These are phyloP conservation scores for Lizonia empirigonia DNA, from an alignment of 2,329 filamentous ascomycete genomes.

Conservation along the genomic window DNA sequence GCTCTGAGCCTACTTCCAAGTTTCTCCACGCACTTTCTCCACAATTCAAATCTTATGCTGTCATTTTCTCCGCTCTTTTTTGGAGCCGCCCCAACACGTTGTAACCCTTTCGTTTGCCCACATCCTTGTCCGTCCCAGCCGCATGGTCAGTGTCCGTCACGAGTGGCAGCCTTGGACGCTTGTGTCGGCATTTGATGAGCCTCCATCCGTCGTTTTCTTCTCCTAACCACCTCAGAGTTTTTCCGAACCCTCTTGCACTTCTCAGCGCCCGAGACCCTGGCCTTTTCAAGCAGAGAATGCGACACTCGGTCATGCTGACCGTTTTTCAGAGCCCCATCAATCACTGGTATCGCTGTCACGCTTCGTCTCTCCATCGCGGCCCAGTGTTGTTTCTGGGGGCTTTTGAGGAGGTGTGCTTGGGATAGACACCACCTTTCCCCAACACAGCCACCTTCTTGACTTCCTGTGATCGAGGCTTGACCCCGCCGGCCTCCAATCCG, in stretches of 20 bases:
- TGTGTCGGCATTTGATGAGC: constrained; percentile 19
- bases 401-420: constrained; percentile 30
- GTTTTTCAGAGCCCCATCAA: constrained; percentile 29
- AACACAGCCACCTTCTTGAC: background rate
- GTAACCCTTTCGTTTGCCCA: constrained; percentile 20
- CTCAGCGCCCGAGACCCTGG: constrained; percentile 7
- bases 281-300: constrained; percentile 22
- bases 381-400: constrained; percentile 23
- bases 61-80: constrained; percentile 16
- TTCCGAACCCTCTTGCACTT: constrained; percentile 13
- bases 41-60: constrained; percentile 17
- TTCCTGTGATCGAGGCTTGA: constrained; percentile 4
- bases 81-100: constrained; percentile 15
- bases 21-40: constrained; percentile 21
- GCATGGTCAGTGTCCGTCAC: constrained; percentile 20
- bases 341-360: constrained; percentile 30
- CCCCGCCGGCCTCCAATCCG: constrained; percentile 24
- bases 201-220: constrained; percentile 12
- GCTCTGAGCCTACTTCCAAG: constrained; percentile 22
- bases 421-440: constrained; percentile 17
- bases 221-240: constrained; percentile 13
- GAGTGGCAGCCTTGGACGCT: constrained; percentile 21
- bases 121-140: constrained; percentile 21
- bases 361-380: constrained; percentile 25
- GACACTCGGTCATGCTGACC: constrained; percentile 36